phyloP scores from a whole-genome alignment of 2,329 filamentous ascomycete species.

The Apiospora kogelbergensis region DNA sequence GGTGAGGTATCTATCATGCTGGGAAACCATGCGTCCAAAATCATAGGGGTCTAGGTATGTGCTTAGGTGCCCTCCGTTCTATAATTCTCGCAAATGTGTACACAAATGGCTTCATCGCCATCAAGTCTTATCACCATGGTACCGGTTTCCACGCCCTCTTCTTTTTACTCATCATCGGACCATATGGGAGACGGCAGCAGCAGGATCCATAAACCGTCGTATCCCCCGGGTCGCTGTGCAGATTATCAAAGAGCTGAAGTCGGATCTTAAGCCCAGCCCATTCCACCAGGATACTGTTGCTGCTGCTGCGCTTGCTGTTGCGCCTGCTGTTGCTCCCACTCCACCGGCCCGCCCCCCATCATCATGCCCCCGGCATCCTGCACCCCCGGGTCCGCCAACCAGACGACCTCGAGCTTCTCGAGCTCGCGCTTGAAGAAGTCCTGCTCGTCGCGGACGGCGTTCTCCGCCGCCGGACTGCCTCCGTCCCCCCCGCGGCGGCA shows the following conservation, averaged over 20 bases:
- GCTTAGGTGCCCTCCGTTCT: background rate
- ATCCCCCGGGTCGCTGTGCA: background rate
- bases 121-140: background rate
- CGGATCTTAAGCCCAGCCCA: background rate
- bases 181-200: background rate
- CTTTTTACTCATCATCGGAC: background rate
- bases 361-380: conserved; percentile 14
- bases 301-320: conserved; percentile 1
- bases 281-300: background rate
- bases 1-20: background rate
- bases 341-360: background rate
- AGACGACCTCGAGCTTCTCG: conserved; percentile 65
- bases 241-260: background rate
- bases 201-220: background rate
- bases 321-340: conserved; percentile 7
- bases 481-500: background rate
- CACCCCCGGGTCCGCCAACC: conserved; percentile 35
- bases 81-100: background rate
- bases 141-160: background rate
- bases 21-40: background rate
- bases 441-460: conserved; percentile 67
- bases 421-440: conserved; percentile 80
- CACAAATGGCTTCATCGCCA: background rate
- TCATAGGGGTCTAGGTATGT: background rate
- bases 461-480: conserved; percentile 45